Conservation (phyloP, 352 stramenopile species). For the Globisporangium abappressorium region DNA sequence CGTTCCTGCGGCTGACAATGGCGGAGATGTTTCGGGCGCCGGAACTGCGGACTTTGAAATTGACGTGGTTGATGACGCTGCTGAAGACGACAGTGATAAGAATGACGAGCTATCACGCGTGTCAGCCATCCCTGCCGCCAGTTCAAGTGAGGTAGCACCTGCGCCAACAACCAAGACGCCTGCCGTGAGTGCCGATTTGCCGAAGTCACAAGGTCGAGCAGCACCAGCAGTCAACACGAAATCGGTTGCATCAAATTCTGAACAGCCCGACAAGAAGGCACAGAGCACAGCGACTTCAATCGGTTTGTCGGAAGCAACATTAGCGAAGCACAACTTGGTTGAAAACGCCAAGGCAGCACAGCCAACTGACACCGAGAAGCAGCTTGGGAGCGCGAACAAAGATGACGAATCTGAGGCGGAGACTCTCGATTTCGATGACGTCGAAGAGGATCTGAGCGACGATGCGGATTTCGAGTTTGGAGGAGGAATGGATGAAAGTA, state of each 20-base stretch:
- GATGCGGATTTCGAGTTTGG: slow-evolving; percentile 8
- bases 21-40: slow-evolving; percentile 33
- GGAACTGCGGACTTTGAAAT: slow-evolving; percentile 38
- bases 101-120: neutral
- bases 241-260: neutral
- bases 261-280: neutral
- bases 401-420: slow-evolving; percentile 14
- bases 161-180: neutral
- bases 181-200: neutral
- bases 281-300: neutral
- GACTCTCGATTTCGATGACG: slow-evolving; percentile 14
- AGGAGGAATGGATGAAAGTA: neutral
- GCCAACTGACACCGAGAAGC: neutral
- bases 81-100: slow-evolving; percentile 9
- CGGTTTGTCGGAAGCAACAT: slow-evolving; percentile 1
- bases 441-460: slow-evolving; percentile 7
- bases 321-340: slow-evolving; percentile 1
- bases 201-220: neutral
- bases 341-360: neutral
- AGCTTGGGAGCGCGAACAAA: neutral
- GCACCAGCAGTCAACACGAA: neutral
- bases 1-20: slow-evolving; percentile 13
- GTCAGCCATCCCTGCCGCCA: neutral
- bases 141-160: neutral
- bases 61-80: slow-evolving; percentile 27